phyloP scores from a whole-genome alignment of 805 yeast species.

The Zygosaccharomyces bailii region DNA sequence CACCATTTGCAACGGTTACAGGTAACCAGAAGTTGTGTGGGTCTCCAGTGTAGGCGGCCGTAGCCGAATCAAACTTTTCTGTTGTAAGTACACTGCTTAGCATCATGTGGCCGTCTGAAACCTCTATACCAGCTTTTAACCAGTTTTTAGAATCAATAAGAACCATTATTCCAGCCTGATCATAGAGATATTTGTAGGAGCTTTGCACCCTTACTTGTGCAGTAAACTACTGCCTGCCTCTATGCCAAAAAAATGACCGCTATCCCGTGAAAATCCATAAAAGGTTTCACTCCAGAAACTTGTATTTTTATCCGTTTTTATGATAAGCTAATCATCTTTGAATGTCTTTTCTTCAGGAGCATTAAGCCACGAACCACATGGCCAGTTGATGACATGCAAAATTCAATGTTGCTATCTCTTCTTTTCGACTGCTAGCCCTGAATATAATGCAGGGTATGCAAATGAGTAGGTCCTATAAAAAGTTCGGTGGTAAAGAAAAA shows the following conservation, averaged over 20 bases:
- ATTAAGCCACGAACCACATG: background rate
- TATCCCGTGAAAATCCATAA: conserved; percentile 7
- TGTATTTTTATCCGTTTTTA: conserved; percentile 4
- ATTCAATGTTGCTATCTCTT: too few species aligned
- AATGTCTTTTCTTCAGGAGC: background rate
- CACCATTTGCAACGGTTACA: conserved; percentile 6
- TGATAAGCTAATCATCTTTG: background rate
- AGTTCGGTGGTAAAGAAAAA: too few species aligned
- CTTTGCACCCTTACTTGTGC: conserved; percentile 9
- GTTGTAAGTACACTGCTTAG: conserved; percentile 10
- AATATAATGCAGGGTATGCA: too few species aligned
- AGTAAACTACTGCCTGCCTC: conserved; percentile 7
- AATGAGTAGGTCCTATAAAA: too few species aligned
- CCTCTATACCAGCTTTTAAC: conserved; percentile 11
- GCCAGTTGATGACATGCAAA: background rate
- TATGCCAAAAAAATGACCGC: conserved; percentile 8
- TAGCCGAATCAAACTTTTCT: conserved; percentile 8
- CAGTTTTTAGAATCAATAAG: conserved; percentile 5
- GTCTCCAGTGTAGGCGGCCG: conserved; percentile 4
- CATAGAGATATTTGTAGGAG: conserved; percentile 4
- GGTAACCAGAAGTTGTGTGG: conserved; percentile 6
- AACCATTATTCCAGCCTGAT: conserved; percentile 11
- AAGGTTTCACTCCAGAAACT: conserved; percentile 10
- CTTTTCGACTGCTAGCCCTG: too few species aligned
- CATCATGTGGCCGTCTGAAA: conserved; percentile 9